phyloP scores from a whole-genome alignment of 1,284 basidiomycete species.

The Boletus hoseneyae region DNA sequence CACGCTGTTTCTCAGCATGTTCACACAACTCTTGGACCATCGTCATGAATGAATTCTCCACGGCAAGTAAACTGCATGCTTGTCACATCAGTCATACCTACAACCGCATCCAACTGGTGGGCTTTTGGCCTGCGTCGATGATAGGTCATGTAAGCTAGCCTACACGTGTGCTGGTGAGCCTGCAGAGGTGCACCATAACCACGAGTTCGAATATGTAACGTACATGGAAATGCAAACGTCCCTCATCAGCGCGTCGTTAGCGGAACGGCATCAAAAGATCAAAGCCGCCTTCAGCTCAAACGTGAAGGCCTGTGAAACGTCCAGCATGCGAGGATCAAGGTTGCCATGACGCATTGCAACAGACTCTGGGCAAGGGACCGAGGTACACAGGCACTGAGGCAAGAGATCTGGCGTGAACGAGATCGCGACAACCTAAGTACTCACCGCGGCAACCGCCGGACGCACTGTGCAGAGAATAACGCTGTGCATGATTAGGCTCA shows the following conservation, averaged over 20 bases:
- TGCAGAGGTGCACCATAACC: conserved; percentile 9
- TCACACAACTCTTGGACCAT: neutral
- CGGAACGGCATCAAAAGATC: neutral
- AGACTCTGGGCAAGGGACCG: neutral
- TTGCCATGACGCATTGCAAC: conserved; percentile 10
- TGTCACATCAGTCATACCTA: neutral
- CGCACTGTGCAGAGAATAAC: neutral
- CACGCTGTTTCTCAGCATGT: conserved; percentile 2
- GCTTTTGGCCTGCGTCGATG: conserved; percentile 1
- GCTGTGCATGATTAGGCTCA: neutral
- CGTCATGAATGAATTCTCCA: neutral
- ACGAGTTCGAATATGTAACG: neutral
- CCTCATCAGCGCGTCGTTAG: neutral
- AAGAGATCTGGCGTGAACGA: conserved; percentile 6
- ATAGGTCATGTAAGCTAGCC: no score
- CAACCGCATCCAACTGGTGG: neutral
- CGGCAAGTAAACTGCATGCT: neutral
- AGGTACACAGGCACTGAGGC: conserved; percentile 4
- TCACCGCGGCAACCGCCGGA: conserved; percentile 17
- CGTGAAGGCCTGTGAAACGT: neutral
- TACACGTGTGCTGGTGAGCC: neutral
- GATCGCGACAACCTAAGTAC: conserved; percentile 2
- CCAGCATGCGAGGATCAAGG: conserved; percentile 1
- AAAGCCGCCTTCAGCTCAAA: neutral
- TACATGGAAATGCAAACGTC: conserved; percentile 1